A percentile compares a stretch with the other conserved stretches of the same genome.
These are phyloP conservation scores for Biancaea sappan DNA, from an alignment of 306 rosid species.

Conservation along the genomic window DNA sequence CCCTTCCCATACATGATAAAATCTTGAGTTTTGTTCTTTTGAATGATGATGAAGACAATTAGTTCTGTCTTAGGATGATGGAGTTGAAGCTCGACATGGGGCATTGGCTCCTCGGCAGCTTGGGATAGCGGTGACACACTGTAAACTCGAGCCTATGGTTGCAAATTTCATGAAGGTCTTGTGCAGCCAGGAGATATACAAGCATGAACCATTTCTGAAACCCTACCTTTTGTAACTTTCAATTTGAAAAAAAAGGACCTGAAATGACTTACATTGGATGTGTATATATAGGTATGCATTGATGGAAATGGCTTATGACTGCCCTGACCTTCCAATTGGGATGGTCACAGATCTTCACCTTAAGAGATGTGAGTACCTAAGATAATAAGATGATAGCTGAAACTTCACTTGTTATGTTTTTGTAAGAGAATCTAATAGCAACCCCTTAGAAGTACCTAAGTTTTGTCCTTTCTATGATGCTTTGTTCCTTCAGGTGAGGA, in stretches of 20 bases:
- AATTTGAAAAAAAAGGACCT: not conserved
- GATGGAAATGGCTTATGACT: constrained; percentile 86
- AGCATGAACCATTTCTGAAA: constrained; percentile 42
- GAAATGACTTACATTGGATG: constrained; percentile 1
- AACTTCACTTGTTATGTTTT: too few species aligned
- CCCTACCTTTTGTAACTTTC: not conserved
- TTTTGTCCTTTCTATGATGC: too few species aligned
- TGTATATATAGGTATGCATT: constrained; percentile 78
- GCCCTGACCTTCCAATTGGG: constrained; percentile 77
- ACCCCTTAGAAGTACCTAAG: too few species aligned
- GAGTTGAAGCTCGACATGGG: constrained; percentile 85
- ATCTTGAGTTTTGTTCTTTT: not conserved
- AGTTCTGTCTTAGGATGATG: constrained; percentile 64
- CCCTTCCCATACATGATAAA: not conserved
- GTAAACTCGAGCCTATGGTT: constrained; percentile 67
- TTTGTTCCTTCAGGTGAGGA: constrained; percentile 60
- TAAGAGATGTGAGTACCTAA: constrained; percentile 61
- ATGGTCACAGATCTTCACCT: constrained; percentile 71
- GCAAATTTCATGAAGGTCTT: constrained; percentile 81
- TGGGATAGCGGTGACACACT: constrained; percentile 68
- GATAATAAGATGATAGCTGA: too few species aligned
- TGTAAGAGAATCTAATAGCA: too few species aligned
- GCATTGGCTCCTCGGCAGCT: constrained; percentile 71
- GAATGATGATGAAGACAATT: not conserved
- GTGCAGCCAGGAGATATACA: constrained; percentile 80